Conservation (phyloP, 768 basidiomycete species). For the Crepidotus variabilis region DNA sequence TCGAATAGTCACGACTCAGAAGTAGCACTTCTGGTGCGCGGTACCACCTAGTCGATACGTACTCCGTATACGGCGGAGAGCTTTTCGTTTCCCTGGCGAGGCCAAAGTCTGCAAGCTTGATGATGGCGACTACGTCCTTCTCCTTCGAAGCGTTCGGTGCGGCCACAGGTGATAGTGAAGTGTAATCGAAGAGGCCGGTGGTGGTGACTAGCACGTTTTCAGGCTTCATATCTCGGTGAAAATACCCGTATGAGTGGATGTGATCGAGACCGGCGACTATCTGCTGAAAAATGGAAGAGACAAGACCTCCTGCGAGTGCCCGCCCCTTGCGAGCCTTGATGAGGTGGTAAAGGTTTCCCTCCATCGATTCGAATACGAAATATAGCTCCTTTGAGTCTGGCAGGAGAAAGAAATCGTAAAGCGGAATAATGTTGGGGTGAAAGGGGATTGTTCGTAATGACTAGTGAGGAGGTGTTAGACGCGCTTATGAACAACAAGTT, state of each 20-base stretch:
- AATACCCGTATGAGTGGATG: conserved; percentile 90
- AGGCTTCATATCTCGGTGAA: conserved; percentile 99
- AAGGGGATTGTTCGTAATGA: conserved; percentile 92
- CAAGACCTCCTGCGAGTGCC: conserved; percentile 93
- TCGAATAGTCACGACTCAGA: conserved; percentile 88
- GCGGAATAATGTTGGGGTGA: conserved; percentile 96
- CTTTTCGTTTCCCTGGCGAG: conserved; percentile 88
- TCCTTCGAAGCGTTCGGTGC: conserved; percentile 66
- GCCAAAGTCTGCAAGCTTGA: conserved; percentile 98
- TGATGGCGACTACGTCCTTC: conserved; percentile 92
- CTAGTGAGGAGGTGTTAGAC: conserved; percentile 36
- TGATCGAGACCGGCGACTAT: conserved; percentile 88
- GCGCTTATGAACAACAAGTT: conserved; percentile 3
- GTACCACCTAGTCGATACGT: conserved; percentile 99
- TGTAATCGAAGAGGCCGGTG: conserved; percentile 91
- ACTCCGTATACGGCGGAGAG: conserved; percentile 94
- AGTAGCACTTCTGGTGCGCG: conserved; percentile 96
- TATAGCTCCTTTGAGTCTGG: conserved; percentile 95
- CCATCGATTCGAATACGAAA: conserved; percentile 99
- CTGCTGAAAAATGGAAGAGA: conserved; percentile 92
- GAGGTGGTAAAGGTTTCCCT: conserved; percentile 98
- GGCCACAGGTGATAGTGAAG: conserved; percentile 68
- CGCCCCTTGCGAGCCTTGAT: conserved; percentile 96
- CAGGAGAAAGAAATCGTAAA: conserved; percentile 99
- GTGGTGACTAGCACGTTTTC: conserved; percentile 99